A percentile compares a stretch with the other conserved stretches of the same genome.
phyloP scores from a whole-genome alignment of 768 basidiomycete species.

The Xerocomus spinulosus region DNA sequence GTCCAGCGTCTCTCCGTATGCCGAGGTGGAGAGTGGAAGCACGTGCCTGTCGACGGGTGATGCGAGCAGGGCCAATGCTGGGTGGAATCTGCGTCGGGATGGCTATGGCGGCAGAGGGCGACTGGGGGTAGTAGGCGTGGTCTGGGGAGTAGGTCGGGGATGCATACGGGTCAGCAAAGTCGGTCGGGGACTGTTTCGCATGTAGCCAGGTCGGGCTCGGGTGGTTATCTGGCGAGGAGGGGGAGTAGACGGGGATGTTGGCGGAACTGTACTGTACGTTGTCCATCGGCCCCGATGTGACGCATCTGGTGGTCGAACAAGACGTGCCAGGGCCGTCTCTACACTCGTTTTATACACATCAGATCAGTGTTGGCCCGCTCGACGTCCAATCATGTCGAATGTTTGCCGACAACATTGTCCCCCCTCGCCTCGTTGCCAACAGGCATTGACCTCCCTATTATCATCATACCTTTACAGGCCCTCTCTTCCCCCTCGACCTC shows the following conservation, averaged over 20 bases:
- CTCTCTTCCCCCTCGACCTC: constrained; percentile 26
- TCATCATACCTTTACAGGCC: constrained; percentile 17
- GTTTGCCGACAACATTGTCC: constrained; percentile 19
- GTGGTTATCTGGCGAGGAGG: constrained; percentile 27
- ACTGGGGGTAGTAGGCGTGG: constrained; percentile 30
- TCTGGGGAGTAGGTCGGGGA: constrained; percentile 23
- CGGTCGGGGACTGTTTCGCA: constrained; percentile 15
- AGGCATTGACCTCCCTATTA: constrained; percentile 2
- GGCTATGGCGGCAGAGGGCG: constrained; percentile 23
- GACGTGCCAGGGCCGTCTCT: constrained; percentile 29
- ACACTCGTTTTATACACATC: background rate
- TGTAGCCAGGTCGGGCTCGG: constrained; percentile 29
- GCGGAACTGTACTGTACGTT: constrained; percentile 30
- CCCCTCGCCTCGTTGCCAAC: constrained; percentile 19
- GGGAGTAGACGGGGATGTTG: constrained; percentile 29
- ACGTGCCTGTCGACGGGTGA: constrained; percentile 44
- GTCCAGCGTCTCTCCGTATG: constrained; percentile 27
- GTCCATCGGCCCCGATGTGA: constrained; percentile 35
- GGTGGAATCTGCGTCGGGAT: constrained; percentile 42
- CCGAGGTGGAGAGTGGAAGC: constrained; percentile 32
- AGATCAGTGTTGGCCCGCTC: no score
- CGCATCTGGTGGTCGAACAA: constrained; percentile 32
- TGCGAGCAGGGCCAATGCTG: constrained; percentile 51
- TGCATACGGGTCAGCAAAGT: constrained; percentile 36
- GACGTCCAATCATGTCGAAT: no score